Conservation (phyloP, 2,329 filamentous ascomycete genomes). For the Alternaria solani region DNA sequence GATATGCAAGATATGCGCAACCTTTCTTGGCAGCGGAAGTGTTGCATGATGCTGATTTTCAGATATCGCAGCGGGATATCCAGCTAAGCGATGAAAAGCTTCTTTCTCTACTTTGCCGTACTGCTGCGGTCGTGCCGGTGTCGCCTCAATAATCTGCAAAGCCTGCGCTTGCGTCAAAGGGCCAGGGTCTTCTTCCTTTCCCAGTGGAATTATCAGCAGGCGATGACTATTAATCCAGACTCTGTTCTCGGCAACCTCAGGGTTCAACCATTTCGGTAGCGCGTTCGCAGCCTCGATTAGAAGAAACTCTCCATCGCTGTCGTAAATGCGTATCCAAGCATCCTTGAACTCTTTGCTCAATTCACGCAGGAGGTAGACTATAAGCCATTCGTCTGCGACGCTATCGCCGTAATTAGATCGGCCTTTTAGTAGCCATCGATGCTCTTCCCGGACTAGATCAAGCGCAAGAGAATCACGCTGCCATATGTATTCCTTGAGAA, state of each 20-base stretch:
- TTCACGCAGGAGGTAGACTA: conserved; percentile 87
- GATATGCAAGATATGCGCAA: conserved; percentile 80
- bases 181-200: conserved; percentile 37
- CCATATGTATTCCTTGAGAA: conserved; percentile 92
- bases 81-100: conserved; percentile 86
- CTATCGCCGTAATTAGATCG: conserved; percentile 90
- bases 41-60: conserved; percentile 79
- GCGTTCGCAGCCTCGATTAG: conserved; percentile 91
- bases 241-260: conserved; percentile 85
- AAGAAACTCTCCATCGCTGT: conserved; percentile 94
- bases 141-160: conserved; percentile 65
- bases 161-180: conserved; percentile 71
- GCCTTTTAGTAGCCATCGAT: conserved; percentile 71
- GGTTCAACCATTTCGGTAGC: conserved; percentile 88
- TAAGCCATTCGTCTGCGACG: conserved; percentile 96
- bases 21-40: conserved; percentile 78
- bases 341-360: conserved; percentile 75
- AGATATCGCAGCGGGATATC: conserved; percentile 79
- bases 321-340: conserved; percentile 82
- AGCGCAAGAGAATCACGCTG: conserved; percentile 85
- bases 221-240: conserved; percentile 86
- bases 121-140: conserved; percentile 68
- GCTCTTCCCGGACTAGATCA: conserved; percentile 67
- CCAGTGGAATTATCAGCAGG: conserved; percentile 74
- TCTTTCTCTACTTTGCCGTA: conserved; percentile 82